A percentile compares a stretch with the other conserved stretches of the same genome.
Evolutionary conservation across 1,284 basidiomycete genomes (phyloP).

Genomic region (Rhodotorula sp.): DNA sequence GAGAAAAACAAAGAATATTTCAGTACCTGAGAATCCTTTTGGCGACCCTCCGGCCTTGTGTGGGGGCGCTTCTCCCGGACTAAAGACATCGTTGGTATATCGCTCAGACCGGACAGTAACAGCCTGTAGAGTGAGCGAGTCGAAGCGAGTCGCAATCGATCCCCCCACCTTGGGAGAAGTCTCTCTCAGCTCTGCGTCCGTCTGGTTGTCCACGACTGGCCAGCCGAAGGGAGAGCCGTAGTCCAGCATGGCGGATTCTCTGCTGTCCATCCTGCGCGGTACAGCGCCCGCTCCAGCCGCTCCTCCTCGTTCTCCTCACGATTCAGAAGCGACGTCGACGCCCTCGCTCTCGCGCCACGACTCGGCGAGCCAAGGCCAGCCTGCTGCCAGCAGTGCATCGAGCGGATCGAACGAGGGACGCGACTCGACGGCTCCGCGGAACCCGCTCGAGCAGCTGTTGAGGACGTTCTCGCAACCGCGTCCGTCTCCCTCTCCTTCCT

Average conservation of each 20-base stretch:
- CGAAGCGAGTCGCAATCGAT: too few relatives aligned
- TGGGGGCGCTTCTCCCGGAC: too few relatives aligned
- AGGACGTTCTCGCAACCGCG: background rate
- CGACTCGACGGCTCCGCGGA: too few relatives aligned
- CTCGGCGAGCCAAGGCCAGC: background rate
- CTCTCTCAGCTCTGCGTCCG: too few relatives aligned
- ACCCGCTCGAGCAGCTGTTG: background rate
- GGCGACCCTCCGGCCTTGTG: too few relatives aligned
- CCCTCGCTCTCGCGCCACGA: background rate
- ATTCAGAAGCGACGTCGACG: background rate
- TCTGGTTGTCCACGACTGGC: background rate
- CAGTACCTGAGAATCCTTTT: too few relatives aligned
- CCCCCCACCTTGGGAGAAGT: too few relatives aligned
- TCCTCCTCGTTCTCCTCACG: background rate
- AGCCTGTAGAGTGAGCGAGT: too few relatives aligned
- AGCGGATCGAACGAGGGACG: too few relatives aligned
- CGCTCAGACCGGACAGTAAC: too few relatives aligned
- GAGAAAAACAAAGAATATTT: too few relatives aligned
- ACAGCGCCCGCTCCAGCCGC: background rate
- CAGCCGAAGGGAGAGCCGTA: background rate
- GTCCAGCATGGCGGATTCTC: background rate
- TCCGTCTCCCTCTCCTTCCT: background rate
- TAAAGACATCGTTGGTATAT: too few relatives aligned
- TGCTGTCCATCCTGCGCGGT: slow-evolving; percentile 12
- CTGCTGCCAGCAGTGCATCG: background rate